Evolutionary conservation across 192 early-diverging fungal species (phyloP).

Genomic region (Coemansia sp.): DNA sequence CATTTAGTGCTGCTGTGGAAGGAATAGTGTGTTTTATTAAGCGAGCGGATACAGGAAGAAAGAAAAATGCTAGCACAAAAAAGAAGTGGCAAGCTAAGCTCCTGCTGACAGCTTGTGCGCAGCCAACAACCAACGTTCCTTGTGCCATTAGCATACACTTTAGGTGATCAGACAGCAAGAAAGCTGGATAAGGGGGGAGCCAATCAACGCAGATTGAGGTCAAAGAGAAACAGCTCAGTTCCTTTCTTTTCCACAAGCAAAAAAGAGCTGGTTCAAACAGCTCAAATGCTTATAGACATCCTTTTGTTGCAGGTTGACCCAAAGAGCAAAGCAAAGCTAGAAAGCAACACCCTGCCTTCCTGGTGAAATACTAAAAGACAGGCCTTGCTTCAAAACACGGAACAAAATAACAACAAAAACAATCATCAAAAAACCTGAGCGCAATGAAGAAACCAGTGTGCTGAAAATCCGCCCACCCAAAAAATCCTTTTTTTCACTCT

Average conservation of each 20-base stretch:
- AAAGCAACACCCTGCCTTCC: no score
- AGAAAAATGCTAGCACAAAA: not conserved
- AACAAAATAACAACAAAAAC: constrained; percentile 6
- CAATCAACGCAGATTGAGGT: not conserved
- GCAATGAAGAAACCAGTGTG: no score
- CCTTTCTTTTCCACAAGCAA: no score
- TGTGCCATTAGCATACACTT: not conserved
- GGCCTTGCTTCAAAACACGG: no score
- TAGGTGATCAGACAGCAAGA: not conserved
- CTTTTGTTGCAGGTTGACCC: no score
- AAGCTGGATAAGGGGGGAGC: not conserved
- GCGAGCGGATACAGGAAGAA: not conserved
- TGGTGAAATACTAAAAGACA: no score
- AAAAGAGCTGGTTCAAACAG: no score
- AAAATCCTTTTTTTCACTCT: constrained; percentile 3
- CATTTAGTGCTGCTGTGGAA: not conserved
- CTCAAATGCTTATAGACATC: no score
- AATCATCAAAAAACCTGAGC: not conserved
- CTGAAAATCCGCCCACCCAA: no score
- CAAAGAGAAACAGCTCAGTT: not conserved
- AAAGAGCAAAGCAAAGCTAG: no score
- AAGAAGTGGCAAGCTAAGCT: no score
- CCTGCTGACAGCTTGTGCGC: not conserved
- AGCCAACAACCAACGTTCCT: not conserved
- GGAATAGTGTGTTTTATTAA: no score